These are phyloP conservation scores for Acacia pycnantha DNA, from an alignment of 331 rosid genomes.

Conservation along the genomic window DNA sequence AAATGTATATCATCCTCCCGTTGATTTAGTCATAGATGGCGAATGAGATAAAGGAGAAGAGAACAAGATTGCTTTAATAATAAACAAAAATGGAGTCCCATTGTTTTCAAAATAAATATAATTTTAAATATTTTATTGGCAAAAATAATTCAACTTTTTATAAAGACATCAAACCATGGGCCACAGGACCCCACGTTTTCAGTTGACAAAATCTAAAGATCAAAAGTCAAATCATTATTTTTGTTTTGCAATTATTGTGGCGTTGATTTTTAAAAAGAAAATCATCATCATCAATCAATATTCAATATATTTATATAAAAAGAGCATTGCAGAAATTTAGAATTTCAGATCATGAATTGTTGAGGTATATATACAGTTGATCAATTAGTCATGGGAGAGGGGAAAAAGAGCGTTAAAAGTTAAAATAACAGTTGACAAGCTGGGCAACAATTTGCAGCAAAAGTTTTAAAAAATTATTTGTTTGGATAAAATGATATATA, in stretches of 20 bases:
- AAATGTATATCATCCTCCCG: too few species aligned
- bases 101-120: not conserved
- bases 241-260: constrained; percentile 29
- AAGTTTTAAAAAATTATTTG: not conserved
- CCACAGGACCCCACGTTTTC: not conserved
- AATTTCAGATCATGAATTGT: not conserved
- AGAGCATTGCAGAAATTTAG: too few species aligned
- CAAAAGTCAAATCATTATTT: constrained; percentile 8
- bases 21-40: too few species aligned
- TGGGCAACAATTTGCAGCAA: not conserved
- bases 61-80: not conserved
- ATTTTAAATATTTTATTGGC: not conserved
- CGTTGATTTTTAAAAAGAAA: constrained; percentile 17
- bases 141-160: not conserved
- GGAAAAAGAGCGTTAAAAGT: too few species aligned
- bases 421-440: not conserved
- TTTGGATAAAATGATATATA: not conserved
- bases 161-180: not conserved
- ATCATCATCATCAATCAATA: not conserved
- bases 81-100: not conserved
- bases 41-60: not conserved
- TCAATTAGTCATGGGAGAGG: not conserved
- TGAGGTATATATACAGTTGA: not conserved
- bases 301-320: too few species aligned
- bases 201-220: not conserved